phyloP scores from a whole-genome alignment of 331 rosid species.

The Telfairia occidentalis region DNA sequence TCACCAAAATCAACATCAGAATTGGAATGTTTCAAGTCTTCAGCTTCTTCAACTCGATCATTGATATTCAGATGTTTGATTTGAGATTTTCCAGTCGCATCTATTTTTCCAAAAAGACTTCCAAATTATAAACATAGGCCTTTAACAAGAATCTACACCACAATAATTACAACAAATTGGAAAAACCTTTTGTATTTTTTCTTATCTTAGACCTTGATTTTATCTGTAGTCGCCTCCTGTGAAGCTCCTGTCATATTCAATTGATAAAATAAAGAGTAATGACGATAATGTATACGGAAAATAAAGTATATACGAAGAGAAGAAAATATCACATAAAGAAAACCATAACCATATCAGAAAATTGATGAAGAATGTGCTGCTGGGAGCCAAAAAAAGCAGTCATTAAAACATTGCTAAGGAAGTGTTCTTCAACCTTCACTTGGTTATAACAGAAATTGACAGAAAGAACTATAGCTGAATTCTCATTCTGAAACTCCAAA shows the following conservation, averaged over 20 bases:
- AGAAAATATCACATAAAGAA: background rate
- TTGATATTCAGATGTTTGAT: background rate
- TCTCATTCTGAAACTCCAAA: background rate
- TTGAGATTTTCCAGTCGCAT: background rate
- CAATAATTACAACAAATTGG: background rate
- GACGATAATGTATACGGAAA: background rate
- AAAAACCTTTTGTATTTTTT: slow-evolving; percentile 7
- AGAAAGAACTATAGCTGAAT: background rate
- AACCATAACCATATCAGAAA: background rate
- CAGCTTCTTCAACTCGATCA: background rate
- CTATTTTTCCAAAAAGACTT: background rate
- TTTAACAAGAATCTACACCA: background rate
- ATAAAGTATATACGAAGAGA: background rate
- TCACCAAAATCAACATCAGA: background rate
- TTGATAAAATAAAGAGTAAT: background rate
- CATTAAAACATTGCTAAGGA: background rate
- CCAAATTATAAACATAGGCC: background rate
- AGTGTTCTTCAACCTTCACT: background rate
- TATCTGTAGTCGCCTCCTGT: slow-evolving; percentile 11
- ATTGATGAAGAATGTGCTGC: background rate
- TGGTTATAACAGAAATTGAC: background rate
- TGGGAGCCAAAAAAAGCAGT: background rate
- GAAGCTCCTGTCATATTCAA: slow-evolving; percentile 10
- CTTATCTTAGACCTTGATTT: slow-evolving; percentile 8
- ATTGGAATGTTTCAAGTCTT: background rate